Evolutionary conservation across 441 rosid species (phyloP).

Genomic region (Arabidopsis hybrid): DNA sequence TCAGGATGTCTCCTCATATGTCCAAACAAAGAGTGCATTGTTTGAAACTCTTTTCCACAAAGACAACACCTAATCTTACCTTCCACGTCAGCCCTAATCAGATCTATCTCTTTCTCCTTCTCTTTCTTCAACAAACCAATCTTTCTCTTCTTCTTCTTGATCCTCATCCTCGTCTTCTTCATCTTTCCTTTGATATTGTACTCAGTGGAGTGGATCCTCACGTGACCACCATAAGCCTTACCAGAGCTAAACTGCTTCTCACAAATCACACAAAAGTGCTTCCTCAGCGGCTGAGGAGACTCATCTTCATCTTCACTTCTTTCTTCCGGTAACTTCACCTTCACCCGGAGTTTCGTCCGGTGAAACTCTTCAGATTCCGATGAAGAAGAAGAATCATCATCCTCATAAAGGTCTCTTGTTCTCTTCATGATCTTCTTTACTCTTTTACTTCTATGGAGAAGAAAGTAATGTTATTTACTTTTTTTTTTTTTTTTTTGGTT

Average conservation of each 20-base stretch:
- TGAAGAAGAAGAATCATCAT: background rate
- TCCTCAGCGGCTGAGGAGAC: conserved; percentile 21
- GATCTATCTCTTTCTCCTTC: conserved; percentile 38
- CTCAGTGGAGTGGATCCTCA: conserved; percentile 43
- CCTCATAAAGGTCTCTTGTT: conserved; percentile 18
- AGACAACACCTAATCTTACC: conserved; percentile 43
- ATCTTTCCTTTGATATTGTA: conserved; percentile 29
- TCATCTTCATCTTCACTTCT: conserved; percentile 2
- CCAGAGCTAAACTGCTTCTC: conserved; percentile 45
- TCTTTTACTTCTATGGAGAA: background rate
- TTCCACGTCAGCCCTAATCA: conserved; percentile 39
- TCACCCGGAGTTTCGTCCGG: background rate
- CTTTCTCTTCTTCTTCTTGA: conserved; percentile 23
- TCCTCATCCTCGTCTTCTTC: conserved; percentile 27
- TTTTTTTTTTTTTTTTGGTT: background rate
- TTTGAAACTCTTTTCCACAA: conserved; percentile 42
- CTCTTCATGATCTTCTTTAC: conserved; percentile 32
- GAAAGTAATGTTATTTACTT: background rate
- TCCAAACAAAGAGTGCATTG: conserved; percentile 45
- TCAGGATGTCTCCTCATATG: conserved; percentile 52
- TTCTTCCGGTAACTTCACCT: background rate
- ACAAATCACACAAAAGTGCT: conserved; percentile 43
- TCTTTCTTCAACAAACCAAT: conserved; percentile 12
- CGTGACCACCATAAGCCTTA: conserved; percentile 48
- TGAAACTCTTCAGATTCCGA: conserved; percentile 29